Conservation (phyloP, 2,329 filamentous ascomycete genomes). For the Beauveria medogensis region DNA sequence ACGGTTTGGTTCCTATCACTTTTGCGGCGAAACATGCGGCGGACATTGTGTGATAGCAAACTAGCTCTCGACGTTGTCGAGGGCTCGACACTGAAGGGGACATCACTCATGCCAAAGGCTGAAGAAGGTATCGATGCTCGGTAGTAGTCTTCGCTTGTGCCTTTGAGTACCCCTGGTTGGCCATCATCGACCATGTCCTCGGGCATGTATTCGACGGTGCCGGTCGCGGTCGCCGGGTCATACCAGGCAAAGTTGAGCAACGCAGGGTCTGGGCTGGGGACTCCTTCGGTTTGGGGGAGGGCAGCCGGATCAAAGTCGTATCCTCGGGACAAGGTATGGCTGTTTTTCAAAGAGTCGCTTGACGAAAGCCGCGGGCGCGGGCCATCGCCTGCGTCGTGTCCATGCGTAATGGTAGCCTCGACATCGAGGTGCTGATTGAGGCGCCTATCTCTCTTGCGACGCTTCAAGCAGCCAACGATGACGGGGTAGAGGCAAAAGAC, state of each 20-base stretch:
- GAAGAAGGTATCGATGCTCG: constrained; percentile 32
- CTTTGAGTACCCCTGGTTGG: constrained; percentile 25
- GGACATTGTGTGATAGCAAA: constrained; percentile 28
- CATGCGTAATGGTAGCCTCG: constrained; percentile 21
- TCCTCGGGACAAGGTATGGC: constrained; percentile 22
- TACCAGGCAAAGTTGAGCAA: constrained; percentile 11
- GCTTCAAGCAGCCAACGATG: constrained; percentile 25
- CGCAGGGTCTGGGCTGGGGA: neutral
- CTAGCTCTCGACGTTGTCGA: constrained; percentile 25
- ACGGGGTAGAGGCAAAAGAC: constrained; percentile 33
- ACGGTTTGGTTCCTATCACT: constrained; percentile 24
- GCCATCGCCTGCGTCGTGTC: constrained; percentile 14
- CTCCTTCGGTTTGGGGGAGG: neutral
- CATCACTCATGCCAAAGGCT: constrained; percentile 31
- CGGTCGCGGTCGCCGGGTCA: neutral
- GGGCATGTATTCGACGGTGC: constrained; percentile 12
- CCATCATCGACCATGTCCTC: constrained; percentile 19
- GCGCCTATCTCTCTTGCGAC: constrained; percentile 18
- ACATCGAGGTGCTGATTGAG: constrained; percentile 18
- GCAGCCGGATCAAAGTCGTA: constrained; percentile 9
- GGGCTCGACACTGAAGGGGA: constrained; percentile 16
- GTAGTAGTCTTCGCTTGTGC: constrained; percentile 34
- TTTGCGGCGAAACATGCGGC: constrained; percentile 28
- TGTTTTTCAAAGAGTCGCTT: constrained; percentile 27
- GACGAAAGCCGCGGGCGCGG: constrained; percentile 27